Evolutionary conservation across 2,329 filamentous ascomycete genomes (phyloP).

Genomic region (Aspergillus tubingensis): DNA sequence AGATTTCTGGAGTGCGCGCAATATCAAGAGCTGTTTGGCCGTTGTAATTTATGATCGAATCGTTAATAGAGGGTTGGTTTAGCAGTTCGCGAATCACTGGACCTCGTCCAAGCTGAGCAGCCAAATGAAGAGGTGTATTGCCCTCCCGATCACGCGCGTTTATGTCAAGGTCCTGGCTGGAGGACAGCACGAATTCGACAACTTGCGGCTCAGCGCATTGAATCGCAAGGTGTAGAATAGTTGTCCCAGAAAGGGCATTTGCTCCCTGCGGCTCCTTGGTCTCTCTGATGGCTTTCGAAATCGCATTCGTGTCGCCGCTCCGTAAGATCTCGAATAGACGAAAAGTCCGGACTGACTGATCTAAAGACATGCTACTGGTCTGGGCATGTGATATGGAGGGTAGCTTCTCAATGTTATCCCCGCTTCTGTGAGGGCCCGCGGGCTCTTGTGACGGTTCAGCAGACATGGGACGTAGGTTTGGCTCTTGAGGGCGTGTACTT

Average conservation of each 20-base stretch:
- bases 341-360: conserved; percentile 93
- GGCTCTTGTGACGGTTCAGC: conserved; percentile 31
- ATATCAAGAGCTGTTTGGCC: conserved; percentile 86
- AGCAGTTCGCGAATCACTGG: conserved; percentile 81
- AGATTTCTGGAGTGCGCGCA: conserved; percentile 89
- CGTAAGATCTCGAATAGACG: conserved; percentile 89
- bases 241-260: conserved; percentile 65
- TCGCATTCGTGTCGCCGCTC: conserved; percentile 85
- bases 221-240: conserved; percentile 87
- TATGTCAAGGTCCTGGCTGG: conserved; percentile 72
- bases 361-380: conserved; percentile 60
- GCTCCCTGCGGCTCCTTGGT: conserved; percentile 53
- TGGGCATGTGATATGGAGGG: conserved; percentile 36
- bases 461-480: conserved; percentile 23
- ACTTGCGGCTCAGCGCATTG: conserved; percentile 93
- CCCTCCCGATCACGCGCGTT: conserved; percentile 91
- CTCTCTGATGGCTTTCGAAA: conserved; percentile 76
- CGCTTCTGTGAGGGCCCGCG: conserved; percentile 26
- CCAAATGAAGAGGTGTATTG: conserved; percentile 89
- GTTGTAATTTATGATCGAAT: conserved; percentile 79
- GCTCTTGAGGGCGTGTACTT: conserved; percentile 28
- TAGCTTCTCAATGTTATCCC: conserved; percentile 34
- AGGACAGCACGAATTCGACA: conserved; percentile 89
- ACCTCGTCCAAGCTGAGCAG: conserved; percentile 76
- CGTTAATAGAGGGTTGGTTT: conserved; percentile 81